Base-by-base conservation (phyloP, 805 yeast species). In the Starmerella asiatica region DNA sequence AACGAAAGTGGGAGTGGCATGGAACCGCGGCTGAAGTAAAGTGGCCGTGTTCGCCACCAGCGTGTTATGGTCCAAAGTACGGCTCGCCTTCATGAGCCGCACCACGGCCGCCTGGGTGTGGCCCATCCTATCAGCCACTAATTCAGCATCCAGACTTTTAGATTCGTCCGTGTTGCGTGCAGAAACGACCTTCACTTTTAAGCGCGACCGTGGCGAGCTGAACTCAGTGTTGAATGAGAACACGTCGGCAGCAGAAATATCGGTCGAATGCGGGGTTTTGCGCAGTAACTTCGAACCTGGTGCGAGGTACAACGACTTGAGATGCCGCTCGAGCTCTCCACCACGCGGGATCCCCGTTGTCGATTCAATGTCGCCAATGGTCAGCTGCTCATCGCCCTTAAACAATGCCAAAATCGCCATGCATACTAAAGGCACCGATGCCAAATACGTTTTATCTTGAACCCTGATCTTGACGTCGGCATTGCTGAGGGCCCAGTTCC, bases 21-120 rank as follows among this genome's bases (percentile, higher is more conserved):
- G 75, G 65, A 91, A 88, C 50, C 95, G 68, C 29, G 73, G 65
- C 48, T 75, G 75, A 5, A 94, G 73, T 54, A 82, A 93, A 39
- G 81, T 79, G 46, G 81, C 75, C 29, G 88, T 91, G 57, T 85
- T 94, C 50, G 79, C 82, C 27, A 85, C 76, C 53, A 88, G 69
- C 36, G 75, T 75, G 34, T 77, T 77, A 56, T 86, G 95, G 44
- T 73, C 72, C 52, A 84, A 64, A 34, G 68, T 68, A 57, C 84
- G 81, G 55, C 94, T 71, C 1, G 95, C 85, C 64, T 91, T 91
- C 97, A 88, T 86, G 54, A 88, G 79, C 54, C 97, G 71, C 24
- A 88, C 96, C 60, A 91, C 82, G 52, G 94, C 84, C 2, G 97
- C 96, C 52, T 83, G 80, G 50, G 86, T 67, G 61, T 76, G 44